phyloP scores from a whole-genome alignment of 139 green algal genomes.

The Pseudopediastrum boryanum region DNA sequence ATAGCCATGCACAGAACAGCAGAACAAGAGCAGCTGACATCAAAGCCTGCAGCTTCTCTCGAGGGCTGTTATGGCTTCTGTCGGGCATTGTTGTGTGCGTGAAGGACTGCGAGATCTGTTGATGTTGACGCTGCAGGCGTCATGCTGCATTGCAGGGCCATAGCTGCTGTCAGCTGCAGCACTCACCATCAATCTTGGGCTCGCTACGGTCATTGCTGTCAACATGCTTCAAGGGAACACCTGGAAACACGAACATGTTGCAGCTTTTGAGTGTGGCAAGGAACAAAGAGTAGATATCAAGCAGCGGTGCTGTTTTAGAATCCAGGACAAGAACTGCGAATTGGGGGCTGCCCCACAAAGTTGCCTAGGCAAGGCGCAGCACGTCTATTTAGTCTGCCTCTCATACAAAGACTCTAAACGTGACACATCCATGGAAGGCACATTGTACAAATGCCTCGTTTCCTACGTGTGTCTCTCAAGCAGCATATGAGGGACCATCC shows the following conservation, averaged over 20 bases:
- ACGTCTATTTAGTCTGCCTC: neutral
- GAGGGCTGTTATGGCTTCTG: too few species aligned
- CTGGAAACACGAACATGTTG: neutral
- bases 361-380: neutral
- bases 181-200: constrained; percentile 32
- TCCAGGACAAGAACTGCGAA: neutral
- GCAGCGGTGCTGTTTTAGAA: neutral
- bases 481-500: neutral
- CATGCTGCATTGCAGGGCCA: neutral
- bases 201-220: constrained; percentile 11
- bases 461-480: neutral
- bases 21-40: too few species aligned
- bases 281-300: neutral
- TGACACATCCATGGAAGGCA: neutral
- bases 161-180: neutral
- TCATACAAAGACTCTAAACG: neutral
- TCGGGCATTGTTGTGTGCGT: too few species aligned
- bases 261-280: neutral
- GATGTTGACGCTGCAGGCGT: neutral
- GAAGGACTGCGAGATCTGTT: too few species aligned
- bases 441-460: neutral
- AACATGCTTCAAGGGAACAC: constrained; percentile 34
- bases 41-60: too few species aligned
- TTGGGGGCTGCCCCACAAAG: neutral
- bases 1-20: too few species aligned